phyloP scores from a whole-genome alignment of 495 filamentous ascomycete species.

The Tuber microsphaerosporum region DNA sequence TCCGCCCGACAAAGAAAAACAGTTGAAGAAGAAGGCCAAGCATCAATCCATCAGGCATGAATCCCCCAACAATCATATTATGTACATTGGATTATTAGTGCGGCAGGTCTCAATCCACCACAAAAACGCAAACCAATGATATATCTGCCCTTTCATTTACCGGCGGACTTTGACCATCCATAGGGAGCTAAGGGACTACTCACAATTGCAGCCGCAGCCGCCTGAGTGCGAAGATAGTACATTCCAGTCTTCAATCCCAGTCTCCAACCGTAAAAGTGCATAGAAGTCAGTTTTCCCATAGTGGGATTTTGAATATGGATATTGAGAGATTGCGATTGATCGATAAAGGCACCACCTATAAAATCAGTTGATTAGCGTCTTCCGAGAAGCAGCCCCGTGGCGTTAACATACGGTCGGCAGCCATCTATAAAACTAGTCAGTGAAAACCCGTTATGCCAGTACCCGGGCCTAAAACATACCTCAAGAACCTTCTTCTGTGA shows the following conservation, averaged over 20 bases:
- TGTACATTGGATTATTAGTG: slow-evolving; percentile 19
- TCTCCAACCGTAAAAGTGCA: slow-evolving; percentile 99
- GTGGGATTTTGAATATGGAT: slow-evolving; percentile 98
- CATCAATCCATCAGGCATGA: background rate
- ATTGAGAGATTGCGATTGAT: slow-evolving; percentile 97
- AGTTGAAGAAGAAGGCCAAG: background rate
- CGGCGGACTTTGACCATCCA: background rate
- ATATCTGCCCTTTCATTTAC: background rate
- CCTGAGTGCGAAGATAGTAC: slow-evolving; percentile 99
- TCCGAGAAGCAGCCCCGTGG: background rate
- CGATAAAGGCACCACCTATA: slow-evolving; percentile 74
- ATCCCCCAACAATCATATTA: slow-evolving; percentile 1
- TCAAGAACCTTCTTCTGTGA: slow-evolving; percentile 91
- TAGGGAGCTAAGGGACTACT: slow-evolving; percentile 10
- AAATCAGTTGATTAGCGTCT: background rate
- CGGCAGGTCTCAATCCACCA: slow-evolving; percentile 31
- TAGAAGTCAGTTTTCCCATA: slow-evolving; percentile 98
- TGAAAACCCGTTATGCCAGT: background rate
- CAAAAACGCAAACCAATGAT: slow-evolving; percentile 35
- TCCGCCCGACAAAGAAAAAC: background rate
- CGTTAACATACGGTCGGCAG: slow-evolving; percentile 64
- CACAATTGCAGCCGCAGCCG: slow-evolving; percentile 80
- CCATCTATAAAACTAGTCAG: slow-evolving; percentile 53
- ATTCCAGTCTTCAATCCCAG: slow-evolving; percentile 98
- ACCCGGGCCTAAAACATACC: background rate